Percentiles rank a stretch among this genome's conserved stretches.
phyloP scores from a whole-genome alignment of 2,329 filamentous ascomycete genomes.

The Aspergillus cejpii region DNA sequence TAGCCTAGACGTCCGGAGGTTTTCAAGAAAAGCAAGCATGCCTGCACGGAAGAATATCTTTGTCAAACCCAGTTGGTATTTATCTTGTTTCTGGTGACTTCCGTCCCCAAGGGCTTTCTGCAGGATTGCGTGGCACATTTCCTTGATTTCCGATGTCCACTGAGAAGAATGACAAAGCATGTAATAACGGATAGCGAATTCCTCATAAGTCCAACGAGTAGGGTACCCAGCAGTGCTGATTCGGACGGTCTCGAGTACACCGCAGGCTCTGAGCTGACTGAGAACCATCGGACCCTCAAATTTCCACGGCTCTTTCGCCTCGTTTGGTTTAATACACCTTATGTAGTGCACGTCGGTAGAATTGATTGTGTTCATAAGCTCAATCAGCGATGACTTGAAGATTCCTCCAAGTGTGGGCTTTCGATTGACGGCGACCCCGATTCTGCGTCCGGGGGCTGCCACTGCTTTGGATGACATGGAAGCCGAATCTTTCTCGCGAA shows the following conservation, averaged over 20 bases:
- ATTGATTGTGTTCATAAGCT: constrained; percentile 96
- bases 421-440: constrained; percentile 84
- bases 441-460: constrained; percentile 66
- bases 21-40: constrained; percentile 97
- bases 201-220: constrained; percentile 97
- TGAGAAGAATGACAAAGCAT: constrained; percentile 85
- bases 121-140: constrained; percentile 90
- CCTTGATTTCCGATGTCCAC: constrained; percentile 89
- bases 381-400: constrained; percentile 96
- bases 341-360: constrained; percentile 99
- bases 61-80: constrained; percentile 93
- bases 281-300: constrained; percentile 99
- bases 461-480: constrained; percentile 67
- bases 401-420: constrained; percentile 97
- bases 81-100: constrained; percentile 69
- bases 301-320: constrained; percentile 93
- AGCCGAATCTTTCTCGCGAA: constrained; percentile 77
- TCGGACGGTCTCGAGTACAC: constrained; percentile 95
- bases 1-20: constrained; percentile 78
- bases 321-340: constrained; percentile 97
- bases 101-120: constrained; percentile 77
- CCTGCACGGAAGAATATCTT: constrained; percentile 99
- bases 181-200: constrained; percentile 96
- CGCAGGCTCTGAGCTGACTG: constrained; percentile 91
- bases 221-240: constrained; percentile 97